phyloP scores from a whole-genome alignment of 768 basidiomycete species.

The Dacryopinax spathularia region DNA sequence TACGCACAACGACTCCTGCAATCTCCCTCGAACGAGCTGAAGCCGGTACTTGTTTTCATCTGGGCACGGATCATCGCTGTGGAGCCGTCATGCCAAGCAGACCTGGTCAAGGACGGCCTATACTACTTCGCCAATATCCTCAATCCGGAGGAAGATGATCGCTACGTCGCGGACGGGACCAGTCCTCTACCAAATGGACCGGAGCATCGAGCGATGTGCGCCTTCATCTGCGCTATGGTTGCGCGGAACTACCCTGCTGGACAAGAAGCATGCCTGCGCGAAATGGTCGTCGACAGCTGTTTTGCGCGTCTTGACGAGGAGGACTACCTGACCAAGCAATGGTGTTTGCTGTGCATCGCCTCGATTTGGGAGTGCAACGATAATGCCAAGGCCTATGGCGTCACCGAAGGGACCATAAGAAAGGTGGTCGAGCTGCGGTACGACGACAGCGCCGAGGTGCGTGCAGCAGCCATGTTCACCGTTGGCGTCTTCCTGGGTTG shows the following conservation, averaged over 20 bases:
- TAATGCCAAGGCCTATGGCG: constrained; percentile 73
- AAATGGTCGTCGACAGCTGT: constrained; percentile 75
- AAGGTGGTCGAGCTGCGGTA: constrained; percentile 63
- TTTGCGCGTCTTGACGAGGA: constrained; percentile 71
- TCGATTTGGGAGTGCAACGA: constrained; percentile 92
- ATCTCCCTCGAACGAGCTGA: constrained; percentile 86
- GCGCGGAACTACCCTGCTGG: constrained; percentile 80
- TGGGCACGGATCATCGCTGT: constrained; percentile 97
- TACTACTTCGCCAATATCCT: constrained; percentile 76
- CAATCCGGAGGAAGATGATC: constrained; percentile 46
- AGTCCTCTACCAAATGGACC: constrained; percentile 68
- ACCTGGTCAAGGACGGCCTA: constrained; percentile 57
- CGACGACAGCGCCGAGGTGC: constrained; percentile 85
- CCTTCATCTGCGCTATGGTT: constrained; percentile 83
- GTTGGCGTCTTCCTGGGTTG: constrained; percentile 82
- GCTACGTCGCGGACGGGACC: constrained; percentile 23
- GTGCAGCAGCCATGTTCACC: constrained; percentile 80
- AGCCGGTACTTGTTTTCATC: constrained; percentile 95
- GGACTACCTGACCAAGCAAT: constrained; percentile 87
- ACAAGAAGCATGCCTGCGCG: constrained; percentile 69
- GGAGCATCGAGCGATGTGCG: constrained; percentile 97
- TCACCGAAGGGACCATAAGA: constrained; percentile 31
- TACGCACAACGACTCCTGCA: constrained; percentile 94
- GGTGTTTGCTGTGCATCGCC: constrained; percentile 84
- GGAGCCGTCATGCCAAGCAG: constrained; percentile 82